Evolutionary conservation across 140 eudicot genomes (phyloP), one percentile per base, ranked within the genome.

Genomic region (Senecio squalidus): DNA sequence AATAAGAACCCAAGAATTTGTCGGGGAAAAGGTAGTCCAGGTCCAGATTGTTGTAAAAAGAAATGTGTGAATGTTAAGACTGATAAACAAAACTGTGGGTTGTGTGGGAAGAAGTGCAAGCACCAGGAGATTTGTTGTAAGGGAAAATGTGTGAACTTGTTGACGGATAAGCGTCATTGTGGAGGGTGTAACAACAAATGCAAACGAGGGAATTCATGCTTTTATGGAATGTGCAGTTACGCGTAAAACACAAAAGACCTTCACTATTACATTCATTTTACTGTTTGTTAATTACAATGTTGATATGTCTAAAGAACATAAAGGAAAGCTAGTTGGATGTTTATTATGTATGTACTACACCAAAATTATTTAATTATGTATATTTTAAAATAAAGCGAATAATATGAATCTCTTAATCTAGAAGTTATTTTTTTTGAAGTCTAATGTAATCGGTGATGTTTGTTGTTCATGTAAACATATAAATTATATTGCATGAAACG

Each of bases 171-270:
- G 29, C 29, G 41, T 6, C 73, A 82, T 63, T 85, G 95, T 9
- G 84, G 86, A 3, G 25, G 29, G 55, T 81, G 89, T 58, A 86
- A 88, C 34, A 29, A 46, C 11, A 79, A 72, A 62, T 85, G 90
- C 45, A 82, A 22, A 69, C 17, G 64, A 16, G 69, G 78, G n/a
- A 62, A 65, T 38, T 40, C 66, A 41, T 81, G 89, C 58, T 77
- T 52, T 3, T 62, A 36, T 70, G 86, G 94, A 23, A 76, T 85
- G 78, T 85, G 95, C 67, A 73, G 58, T 72, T 85, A 85, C 70
- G 95, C 85, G 63, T 73, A 48, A 55, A 21, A 33, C 23, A 6
- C 14, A 9, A 27, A 28, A 21, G 33, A 45, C 47, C n/a, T n/a
- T 13, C 6, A 15, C 6, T 14, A 13, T 47, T 70, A 25, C 38